phyloP scores from a whole-genome alignment of 2,329 filamentous ascomycete genomes.

The Helminthosporium solani region DNA sequence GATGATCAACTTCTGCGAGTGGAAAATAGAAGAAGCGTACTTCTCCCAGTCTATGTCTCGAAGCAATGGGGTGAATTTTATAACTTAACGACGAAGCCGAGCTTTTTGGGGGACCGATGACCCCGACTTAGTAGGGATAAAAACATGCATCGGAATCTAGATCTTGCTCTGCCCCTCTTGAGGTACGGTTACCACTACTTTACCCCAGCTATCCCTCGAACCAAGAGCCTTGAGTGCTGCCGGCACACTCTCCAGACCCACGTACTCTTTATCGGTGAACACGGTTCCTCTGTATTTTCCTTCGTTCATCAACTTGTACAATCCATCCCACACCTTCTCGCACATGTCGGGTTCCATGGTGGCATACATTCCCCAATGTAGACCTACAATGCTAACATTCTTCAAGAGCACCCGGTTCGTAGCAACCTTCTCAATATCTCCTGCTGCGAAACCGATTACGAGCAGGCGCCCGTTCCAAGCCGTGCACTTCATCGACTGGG shows the following conservation, averaged over 20 bases:
- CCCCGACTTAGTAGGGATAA: too few species aligned
- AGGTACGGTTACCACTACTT: conserved; percentile 86
- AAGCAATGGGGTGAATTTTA: too few species aligned
- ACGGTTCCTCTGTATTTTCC: conserved; percentile 81
- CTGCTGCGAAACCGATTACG: conserved; percentile 85
- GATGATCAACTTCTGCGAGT: too few species aligned
- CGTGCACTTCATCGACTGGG: conserved; percentile 83
- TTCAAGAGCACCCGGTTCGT: conserved; percentile 91
- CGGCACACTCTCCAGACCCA: conserved; percentile 77
- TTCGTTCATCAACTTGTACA: conserved; percentile 73
- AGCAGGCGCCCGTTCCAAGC: conserved; percentile 90
- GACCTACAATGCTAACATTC: conserved; percentile 85
- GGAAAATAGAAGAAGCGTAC: too few species aligned
- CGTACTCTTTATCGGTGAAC: conserved; percentile 78
- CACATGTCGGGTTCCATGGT: conserved; percentile 71
- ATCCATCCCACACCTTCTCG: conserved; percentile 74
- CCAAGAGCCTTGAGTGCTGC: conserved; percentile 76
- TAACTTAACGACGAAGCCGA: too few species aligned
- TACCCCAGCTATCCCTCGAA: conserved; percentile 85
- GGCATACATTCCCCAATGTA: conserved; percentile 89
- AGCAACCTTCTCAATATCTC: conserved; percentile 84
- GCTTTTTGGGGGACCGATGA: too few species aligned
- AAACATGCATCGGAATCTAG: conserved; percentile 5
- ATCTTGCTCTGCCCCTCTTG: conserved; percentile 52
- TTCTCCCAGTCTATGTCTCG: too few species aligned